A percentile compares a stretch with the other conserved stretches of the same genome.
These are phyloP conservation scores for Nowakowskiella sp. DNA, from an alignment of 192 early-diverging fungal species.

Conservation along the genomic window DNA sequence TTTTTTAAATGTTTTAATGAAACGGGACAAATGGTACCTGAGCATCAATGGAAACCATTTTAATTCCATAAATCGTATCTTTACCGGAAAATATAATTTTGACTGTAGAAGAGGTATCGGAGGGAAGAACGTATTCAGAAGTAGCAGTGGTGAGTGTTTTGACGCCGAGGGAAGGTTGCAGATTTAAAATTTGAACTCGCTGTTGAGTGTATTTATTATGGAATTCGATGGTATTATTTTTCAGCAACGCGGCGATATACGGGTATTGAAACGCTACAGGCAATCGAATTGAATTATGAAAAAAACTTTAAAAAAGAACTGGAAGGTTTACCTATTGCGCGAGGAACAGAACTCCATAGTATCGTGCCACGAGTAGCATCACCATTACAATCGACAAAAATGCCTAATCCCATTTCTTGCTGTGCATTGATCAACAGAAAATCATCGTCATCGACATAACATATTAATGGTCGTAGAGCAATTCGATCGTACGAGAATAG, in stretches of 20 bases:
- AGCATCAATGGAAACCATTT: slow-evolving; percentile 46
- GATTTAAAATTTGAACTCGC: slow-evolving; percentile 42
- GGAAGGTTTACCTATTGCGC: neutral
- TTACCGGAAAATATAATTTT: slow-evolving; percentile 40
- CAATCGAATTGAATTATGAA: neutral
- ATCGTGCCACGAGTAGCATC: slow-evolving; percentile 65
- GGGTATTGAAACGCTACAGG: slow-evolving; percentile 63
- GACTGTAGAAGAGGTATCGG: slow-evolving; percentile 41
- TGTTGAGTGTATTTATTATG: slow-evolving; percentile 66
- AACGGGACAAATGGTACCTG: slow-evolving; percentile 34
- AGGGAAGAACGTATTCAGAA: slow-evolving; percentile 21
- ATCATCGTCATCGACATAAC: slow-evolving; percentile 53
- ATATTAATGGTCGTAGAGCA: slow-evolving; percentile 49
- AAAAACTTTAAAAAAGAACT: neutral
- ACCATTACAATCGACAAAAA: slow-evolving; percentile 59
- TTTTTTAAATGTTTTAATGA: neutral
- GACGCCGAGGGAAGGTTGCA: slow-evolving; percentile 33
- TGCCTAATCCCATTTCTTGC: slow-evolving; percentile 49
- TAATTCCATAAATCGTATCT: slow-evolving; percentile 51
- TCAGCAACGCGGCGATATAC: slow-evolving; percentile 60
- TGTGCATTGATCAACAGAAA: slow-evolving; percentile 61
- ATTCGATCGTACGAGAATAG: slow-evolving; percentile 47
- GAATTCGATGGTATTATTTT: slow-evolving; percentile 60
- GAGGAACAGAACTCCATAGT: slow-evolving; percentile 30
- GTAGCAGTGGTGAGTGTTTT: slow-evolving; percentile 19